phyloP scores from a whole-genome alignment of 345 rosid genomes.

The Acer negundo region DNA sequence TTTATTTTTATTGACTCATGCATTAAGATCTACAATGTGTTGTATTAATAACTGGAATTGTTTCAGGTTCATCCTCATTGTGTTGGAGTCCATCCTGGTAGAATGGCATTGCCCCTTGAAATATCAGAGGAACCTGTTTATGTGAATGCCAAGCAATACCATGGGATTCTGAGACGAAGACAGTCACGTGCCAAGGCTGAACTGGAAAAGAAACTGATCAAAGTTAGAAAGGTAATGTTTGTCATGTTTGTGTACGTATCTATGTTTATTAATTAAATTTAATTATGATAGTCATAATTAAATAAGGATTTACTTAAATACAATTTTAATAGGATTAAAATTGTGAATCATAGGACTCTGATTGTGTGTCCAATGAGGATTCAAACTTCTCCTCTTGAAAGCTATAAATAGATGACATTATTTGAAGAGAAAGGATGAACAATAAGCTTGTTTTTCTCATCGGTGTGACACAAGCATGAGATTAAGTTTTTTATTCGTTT shows the following conservation, averaged over 20 bases:
- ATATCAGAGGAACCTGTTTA: slow-evolving; percentile 73
- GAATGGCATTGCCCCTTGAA: slow-evolving; percentile 62
- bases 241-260: background rate
- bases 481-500: too few species aligned
- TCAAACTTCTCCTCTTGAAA: too few species aligned
- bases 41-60: background rate
- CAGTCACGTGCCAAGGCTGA: slow-evolving; percentile 71
- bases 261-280: too few species aligned
- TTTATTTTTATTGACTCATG: background rate
- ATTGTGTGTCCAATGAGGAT: too few species aligned
- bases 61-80: slow-evolving; percentile 47
- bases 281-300: too few species aligned
- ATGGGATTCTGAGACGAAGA: slow-evolving; percentile 70
- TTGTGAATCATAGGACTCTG: too few species aligned
- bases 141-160: slow-evolving; percentile 78
- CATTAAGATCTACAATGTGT: background rate
- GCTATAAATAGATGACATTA: too few species aligned
- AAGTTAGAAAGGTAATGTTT: slow-evolving; percentile 54
- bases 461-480: too few species aligned
- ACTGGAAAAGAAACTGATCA: slow-evolving; percentile 53
- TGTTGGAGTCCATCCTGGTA: slow-evolving; percentile 42
- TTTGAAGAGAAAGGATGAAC: too few species aligned
- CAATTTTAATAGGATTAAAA: too few species aligned
- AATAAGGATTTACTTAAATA: too few species aligned
- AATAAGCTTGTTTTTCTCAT: too few species aligned